Base-by-base conservation (phyloP, 176 grass and related monocot species). In the Oryza glumipatula region DNA sequence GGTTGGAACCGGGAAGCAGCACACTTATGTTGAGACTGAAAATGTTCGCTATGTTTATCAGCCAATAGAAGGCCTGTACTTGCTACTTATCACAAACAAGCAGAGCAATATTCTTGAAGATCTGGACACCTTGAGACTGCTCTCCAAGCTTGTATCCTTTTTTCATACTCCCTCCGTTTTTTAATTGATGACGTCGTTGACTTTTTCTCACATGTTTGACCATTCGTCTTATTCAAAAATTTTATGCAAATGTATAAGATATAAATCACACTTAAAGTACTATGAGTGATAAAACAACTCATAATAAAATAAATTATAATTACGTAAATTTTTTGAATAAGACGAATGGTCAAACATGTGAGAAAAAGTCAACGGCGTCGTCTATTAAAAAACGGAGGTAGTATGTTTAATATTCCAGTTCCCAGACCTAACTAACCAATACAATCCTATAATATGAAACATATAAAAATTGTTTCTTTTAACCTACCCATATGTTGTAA, bases 51-150 rank as follows among this genome's bases (percentile, higher is more conserved):
- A 94, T 86, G 92, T 97, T 63, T 97, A 97, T 77, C 94, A 94
- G 52, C 92, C 75, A 66, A 92, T 97, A 52, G 92, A 97, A 86
- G 89, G 78, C 48, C 79, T 97, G 56, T 97, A 97, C 88, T 80
- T 94, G 78, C 78, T 97, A 11, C 94, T 97, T 71, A 89, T 97
- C 68, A 94, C 92, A 83, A 97, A 97, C 73, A 97, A 97, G 82
- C 88, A 97, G 78, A 94, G 94, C 77, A 94, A 97, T 80, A 97
- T 97, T 80, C 88, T 97, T 80, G 94, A 97, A 90, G 90, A 97
- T 72, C 88, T 94, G 90, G 92, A 94, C 74, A 94, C 92, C 67
- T 43, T 97, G 66, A 94, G 92, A 73, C 90, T 94, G 15, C 82
- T 97, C 8, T 97, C 94, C 32, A 97, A 97, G 72, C 88, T 97